Evolutionary conservation across 371 early-diverging fungal species (phyloP).

Genomic region (Basidiobolus meristosporus): DNA sequence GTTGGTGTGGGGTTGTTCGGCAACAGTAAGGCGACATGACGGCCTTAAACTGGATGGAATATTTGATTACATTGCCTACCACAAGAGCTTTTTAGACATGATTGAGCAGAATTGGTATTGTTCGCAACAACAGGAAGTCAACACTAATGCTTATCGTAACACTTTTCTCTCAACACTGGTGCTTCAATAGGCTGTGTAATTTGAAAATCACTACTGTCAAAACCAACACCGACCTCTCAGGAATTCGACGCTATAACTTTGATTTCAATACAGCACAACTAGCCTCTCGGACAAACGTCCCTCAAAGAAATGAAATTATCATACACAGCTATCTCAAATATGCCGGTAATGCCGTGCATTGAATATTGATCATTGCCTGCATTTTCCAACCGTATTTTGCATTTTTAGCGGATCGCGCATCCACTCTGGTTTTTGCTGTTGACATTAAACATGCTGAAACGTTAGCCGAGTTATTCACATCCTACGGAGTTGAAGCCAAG

Average conservation of each 20-base stretch:
- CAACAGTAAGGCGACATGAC: conserved; percentile 74
- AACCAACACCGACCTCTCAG: conserved; percentile 29
- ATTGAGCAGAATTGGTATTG: conserved; percentile 59
- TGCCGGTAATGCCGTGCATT: conserved; percentile 13
- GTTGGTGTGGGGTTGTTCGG: conserved; percentile 84
- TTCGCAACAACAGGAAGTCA: no score
- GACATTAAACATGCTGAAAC: conserved; percentile 51
- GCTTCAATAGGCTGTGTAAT: conserved; percentile 28
- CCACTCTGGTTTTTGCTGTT: conserved; percentile 77
- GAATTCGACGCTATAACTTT: conserved; percentile 19
- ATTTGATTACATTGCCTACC: conserved; percentile 66
- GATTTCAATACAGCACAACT: conserved; percentile 45
- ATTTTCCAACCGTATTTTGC: no score
- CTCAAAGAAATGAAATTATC: conserved; percentile 40
- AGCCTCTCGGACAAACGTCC: conserved; percentile 36
- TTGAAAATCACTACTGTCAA: conserved; percentile 40
- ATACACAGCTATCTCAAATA: conserved; percentile 37
- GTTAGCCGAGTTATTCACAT: conserved; percentile 31
- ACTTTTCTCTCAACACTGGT: not conserved
- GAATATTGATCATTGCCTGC: not conserved
- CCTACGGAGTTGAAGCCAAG: conserved; percentile 32
- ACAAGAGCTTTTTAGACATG: conserved; percentile 57
- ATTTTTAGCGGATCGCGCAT: conserved; percentile 15
- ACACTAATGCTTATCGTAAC: not conserved
- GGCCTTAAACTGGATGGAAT: conserved; percentile 36